Conservation (phyloP, 345 rosid species). For the Aquilaria malaccensis region DNA sequence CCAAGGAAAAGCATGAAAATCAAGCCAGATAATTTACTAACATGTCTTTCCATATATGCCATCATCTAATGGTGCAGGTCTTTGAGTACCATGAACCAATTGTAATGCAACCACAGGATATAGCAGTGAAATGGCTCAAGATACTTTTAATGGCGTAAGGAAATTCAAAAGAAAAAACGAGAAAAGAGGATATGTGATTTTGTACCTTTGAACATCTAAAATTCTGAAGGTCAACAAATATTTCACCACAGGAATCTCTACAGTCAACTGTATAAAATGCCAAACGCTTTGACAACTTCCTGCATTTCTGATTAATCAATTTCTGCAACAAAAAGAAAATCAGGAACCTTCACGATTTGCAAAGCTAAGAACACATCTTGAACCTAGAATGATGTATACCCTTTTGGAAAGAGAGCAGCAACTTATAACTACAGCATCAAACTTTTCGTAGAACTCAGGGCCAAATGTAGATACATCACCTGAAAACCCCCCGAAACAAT, state of each 20-base stretch:
- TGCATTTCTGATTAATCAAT: constrained; percentile 68
- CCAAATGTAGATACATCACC: constrained; percentile 62
- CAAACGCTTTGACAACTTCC: constrained; percentile 56
- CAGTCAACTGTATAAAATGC: constrained; percentile 85
- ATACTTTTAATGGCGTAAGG: too few relatives aligned
- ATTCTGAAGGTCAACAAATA: constrained; percentile 76
- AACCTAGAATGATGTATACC: constrained; percentile 22
- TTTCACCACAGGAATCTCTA: constrained; percentile 81
- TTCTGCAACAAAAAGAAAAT: constrained; percentile 34
- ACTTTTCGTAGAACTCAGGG: constrained; percentile 56
- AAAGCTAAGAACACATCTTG: background rate
- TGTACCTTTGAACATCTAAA: constrained; percentile 55
- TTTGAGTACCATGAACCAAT: too few relatives aligned
- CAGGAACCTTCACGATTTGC: background rate
- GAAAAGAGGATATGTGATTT: background rate
- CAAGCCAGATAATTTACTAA: too few relatives aligned
- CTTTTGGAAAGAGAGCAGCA: constrained; percentile 54
- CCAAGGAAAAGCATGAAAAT: too few relatives aligned
- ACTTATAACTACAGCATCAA: constrained; percentile 71
- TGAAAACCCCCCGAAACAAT: constrained; percentile 19
- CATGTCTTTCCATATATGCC: too few relatives aligned
- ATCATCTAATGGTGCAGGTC: too few relatives aligned
- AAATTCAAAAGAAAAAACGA: too few relatives aligned
- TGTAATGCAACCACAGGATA: too few relatives aligned
- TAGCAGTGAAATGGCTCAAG: too few relatives aligned